Conservation (phyloP, 208 protist genomes). For the Leishmania major region DNA sequence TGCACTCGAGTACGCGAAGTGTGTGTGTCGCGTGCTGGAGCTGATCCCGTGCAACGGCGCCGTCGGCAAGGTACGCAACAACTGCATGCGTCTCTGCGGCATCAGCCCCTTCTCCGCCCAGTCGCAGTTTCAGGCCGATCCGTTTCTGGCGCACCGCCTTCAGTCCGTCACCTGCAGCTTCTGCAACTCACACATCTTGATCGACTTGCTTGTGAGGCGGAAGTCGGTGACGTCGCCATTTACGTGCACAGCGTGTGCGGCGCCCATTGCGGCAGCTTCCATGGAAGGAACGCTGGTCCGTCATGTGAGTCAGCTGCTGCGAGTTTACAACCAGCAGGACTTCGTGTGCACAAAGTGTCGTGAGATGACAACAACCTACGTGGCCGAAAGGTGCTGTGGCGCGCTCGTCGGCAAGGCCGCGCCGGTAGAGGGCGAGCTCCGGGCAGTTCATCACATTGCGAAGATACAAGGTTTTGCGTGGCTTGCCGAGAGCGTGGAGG, state of each 20-base stretch:
- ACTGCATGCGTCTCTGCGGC: slow-evolving; percentile 87
- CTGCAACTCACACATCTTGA: slow-evolving; percentile 65
- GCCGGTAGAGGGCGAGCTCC: slow-evolving; percentile 51
- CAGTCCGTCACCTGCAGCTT: slow-evolving; percentile 71
- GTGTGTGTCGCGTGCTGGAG: slow-evolving; percentile 67
- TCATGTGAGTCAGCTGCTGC: slow-evolving; percentile 64
- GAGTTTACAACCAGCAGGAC: slow-evolving; percentile 72
- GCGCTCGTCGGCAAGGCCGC: slow-evolving; percentile 66
- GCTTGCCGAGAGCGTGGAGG: slow-evolving; percentile 69
- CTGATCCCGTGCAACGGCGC: slow-evolving; percentile 70
- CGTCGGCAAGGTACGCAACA: slow-evolving; percentile 79
- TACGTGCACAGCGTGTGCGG: slow-evolving; percentile 68
- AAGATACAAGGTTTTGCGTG: slow-evolving; percentile 66
- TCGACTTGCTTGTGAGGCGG: slow-evolving; percentile 58
- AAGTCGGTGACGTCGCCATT: slow-evolving; percentile 38
- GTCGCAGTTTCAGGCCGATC: slow-evolving; percentile 46
- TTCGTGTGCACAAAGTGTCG: slow-evolving; percentile 87
- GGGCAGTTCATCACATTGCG: slow-evolving; percentile 65
- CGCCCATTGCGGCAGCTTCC: slow-evolving; percentile 57
- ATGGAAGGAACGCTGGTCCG: slow-evolving; percentile 85
- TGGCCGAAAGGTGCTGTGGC: slow-evolving; percentile 84
- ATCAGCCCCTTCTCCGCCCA: slow-evolving; percentile 86
- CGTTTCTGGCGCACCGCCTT: slow-evolving; percentile 40
- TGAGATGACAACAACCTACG: slow-evolving; percentile 65
- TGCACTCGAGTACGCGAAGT: slow-evolving; percentile 84